Base-by-base conservation (phyloP, 257 asterid genomes). In the Perilla frutescens region DNA sequence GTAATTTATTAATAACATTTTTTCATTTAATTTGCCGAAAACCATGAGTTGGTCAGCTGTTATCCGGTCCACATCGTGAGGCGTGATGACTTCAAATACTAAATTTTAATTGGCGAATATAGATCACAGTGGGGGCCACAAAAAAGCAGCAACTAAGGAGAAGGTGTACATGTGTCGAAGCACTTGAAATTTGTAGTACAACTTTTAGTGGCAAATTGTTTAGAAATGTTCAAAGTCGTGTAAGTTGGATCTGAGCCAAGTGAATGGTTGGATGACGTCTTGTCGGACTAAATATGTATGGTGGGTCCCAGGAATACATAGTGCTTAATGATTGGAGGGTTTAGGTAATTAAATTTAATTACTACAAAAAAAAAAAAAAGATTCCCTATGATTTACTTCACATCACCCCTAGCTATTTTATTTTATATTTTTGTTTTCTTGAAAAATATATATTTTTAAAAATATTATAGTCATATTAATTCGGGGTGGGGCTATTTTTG, bases 51-150 rank as follows among this genome's bases (percentile, higher is more conserved):
- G 26, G 26, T 20, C 26, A 20, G 26, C 26, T 20, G 26, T 20
- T 20, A 20, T 20, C 26, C 26, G 26, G 26, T 20, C 26, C 26
- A 20, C 26, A 20, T 20, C 26, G 26, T 20, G 26, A 20, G 26
- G 26, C 26, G 26, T 20, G 26, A 20, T 20, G 26, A 20, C 26
- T 20, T 20, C 26, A 66, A 51, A 66, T 20, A 11, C 36, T 11
- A 26, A 12, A 3, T 32, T 54, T 26, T 57, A 66, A 84, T 86
- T 81, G 90, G 92, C 49, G 77, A 55, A 50, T 3, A 26, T 45
- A 73, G 87, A 83, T 83, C 53, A 75, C 72, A 44, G 79, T 54
- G 85, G 95, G 91, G 3, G 84, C 92, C 73, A 6, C 0, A 29
- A 3, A 70, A 83, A 86, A 82, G 84, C 40, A 70, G 78, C 55